Base-by-base conservation (phyloP, 345 rosid species). In the Eucalyptus tenuipes region DNA sequence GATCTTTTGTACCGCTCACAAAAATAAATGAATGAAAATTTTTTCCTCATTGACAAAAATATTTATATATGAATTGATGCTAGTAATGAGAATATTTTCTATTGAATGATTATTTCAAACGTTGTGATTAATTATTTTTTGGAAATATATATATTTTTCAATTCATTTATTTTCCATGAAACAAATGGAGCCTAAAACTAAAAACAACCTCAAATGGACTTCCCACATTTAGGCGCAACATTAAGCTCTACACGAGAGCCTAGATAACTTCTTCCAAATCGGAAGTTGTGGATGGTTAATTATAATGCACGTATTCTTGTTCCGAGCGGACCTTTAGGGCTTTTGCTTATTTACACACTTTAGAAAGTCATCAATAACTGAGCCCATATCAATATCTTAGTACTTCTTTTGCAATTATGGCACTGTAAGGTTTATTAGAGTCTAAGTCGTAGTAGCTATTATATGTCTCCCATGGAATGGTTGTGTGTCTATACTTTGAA, bases 91-190 rank as follows among this genome's bases (percentile, higher is more conserved):
- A 22, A 24, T 0, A 55, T 55, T 55, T 24, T 55, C 29, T 1
- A 9, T 55, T 0, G 1, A 55, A 0, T 55, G 29, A 55, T 55
- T 55, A 55, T 55, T 10, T 9, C 61, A 22, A 55, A 10, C 1
- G 0, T 24, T 10, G 5, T 24, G 27, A 55, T 3, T 24, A 55
- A 55, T 55, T 24, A 55, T 55, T 55, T 13, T 55, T 55, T 1
- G 27, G 0, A 37, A 37, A 37, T 24, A 55, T 24, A 22, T 9
- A 55, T 22, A 22, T 55, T 24, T 55, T 55, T 1, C 5, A 55
- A 24, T 22, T 55, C 0, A 55, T 55, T 55, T 8, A 55, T 55
- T 55, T 55, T 55, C 1, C 27, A 0, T 3, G 0, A 55, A 55
- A 55, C 3, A 55, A 55, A 55, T 0, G 29, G 0, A 8, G 5